Conservation (phyloP, 805 yeast genomes). For the Candida ipomoeae region DNA sequence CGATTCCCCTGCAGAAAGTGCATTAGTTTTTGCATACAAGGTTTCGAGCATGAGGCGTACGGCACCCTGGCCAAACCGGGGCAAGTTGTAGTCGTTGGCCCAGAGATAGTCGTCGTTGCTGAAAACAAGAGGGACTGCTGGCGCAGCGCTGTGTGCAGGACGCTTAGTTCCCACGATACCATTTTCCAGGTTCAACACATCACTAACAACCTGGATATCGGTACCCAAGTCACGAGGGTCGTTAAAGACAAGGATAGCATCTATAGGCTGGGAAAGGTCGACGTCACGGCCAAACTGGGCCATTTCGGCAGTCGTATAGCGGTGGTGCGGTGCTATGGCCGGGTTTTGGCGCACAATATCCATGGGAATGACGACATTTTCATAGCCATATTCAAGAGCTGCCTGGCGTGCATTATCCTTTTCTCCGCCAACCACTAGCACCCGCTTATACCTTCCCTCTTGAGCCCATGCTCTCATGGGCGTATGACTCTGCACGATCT, state of each 20-base stretch:
- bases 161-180: conserved; percentile 66
- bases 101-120: conserved; percentile 82
- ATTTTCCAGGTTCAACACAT: conserved; percentile 56
- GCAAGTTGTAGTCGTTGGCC: conserved; percentile 76
- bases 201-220: conserved; percentile 74
- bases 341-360: conserved; percentile 63
- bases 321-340: conserved; percentile 65
- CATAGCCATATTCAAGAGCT: conserved; percentile 73
- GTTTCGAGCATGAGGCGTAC: conserved; percentile 61
- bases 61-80: conserved; percentile 92
- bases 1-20: conserved; percentile 27
- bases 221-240: conserved; percentile 89
- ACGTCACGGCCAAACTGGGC: conserved; percentile 34
- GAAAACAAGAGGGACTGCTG: conserved; percentile 68
- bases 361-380: conserved; percentile 65
- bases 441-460: conserved; percentile 47
- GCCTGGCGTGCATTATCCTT: conserved; percentile 65
- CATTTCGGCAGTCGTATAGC: conserved; percentile 44
- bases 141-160: conserved; percentile 23
- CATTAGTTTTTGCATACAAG: conserved; percentile 52
- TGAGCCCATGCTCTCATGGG: conserved; percentile 64
- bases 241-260: conserved; percentile 77
- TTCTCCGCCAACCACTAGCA: conserved; percentile 82
- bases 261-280: conserved; percentile 44
- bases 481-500: conserved; percentile 83